These are phyloP conservation scores for Suillus occidentalis DNA, from an alignment of 768 basidiomycete genomes.

Conservation along the genomic window DNA sequence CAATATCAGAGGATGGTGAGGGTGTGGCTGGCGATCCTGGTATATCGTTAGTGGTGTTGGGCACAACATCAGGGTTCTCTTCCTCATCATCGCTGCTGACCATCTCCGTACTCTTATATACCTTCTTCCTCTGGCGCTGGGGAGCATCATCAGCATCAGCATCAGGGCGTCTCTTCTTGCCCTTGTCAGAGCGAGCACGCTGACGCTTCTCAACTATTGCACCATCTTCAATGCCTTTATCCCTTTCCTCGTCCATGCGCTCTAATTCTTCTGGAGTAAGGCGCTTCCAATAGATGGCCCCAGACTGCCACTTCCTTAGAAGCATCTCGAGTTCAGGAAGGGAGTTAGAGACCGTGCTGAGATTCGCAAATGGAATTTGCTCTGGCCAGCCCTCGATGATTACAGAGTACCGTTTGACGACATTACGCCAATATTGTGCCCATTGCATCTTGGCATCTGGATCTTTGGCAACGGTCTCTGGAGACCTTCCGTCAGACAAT, in stretches of 20 bases:
- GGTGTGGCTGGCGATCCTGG: no score
- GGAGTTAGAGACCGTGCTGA: conserved; percentile 1
- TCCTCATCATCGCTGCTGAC: background rate
- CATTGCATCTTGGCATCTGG: conserved; percentile 7
- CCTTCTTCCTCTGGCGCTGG: background rate
- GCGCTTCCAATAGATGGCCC: conserved; percentile 1
- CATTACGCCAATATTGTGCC: background rate
- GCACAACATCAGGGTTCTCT: background rate
- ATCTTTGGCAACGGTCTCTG: background rate
- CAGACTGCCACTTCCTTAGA: conserved; percentile 6
- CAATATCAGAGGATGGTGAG: no score
- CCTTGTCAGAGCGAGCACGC: background rate
- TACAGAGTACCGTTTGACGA: background rate
- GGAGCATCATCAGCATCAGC: background rate
- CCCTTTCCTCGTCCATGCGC: background rate
- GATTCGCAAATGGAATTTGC: conserved; percentile 3
- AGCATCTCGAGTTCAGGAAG: conserved; percentile 5
- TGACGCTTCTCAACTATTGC: background rate
- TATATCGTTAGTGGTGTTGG: background rate
- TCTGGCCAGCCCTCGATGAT: conserved; percentile 7
- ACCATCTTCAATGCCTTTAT: background rate
- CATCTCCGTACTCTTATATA: background rate
- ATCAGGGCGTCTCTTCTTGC: background rate
- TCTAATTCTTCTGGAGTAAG: background rate
- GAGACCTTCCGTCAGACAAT: background rate